These are phyloP conservation scores for Sugiyamaella novakii DNA, from an alignment of 1,139 yeast species.

Conservation along the genomic window DNA sequence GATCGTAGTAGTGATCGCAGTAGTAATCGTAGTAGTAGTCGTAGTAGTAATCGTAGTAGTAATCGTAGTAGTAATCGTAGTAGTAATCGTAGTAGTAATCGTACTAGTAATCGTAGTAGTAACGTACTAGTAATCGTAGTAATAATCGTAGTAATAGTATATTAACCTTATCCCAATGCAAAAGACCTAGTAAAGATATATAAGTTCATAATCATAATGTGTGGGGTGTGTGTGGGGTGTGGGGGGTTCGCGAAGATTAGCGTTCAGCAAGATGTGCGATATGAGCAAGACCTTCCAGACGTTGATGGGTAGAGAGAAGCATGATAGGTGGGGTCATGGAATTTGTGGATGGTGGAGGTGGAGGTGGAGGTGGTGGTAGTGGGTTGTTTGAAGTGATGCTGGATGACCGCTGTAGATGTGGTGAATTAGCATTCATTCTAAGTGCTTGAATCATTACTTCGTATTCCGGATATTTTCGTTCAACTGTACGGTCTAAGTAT, in stretches of 20 bases:
- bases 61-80: background rate
- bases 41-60: background rate
- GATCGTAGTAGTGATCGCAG: background rate
- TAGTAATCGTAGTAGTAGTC: background rate
- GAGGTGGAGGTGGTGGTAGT: slow-evolving; percentile 4
- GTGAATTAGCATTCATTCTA: background rate
- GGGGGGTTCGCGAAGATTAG: background rate
- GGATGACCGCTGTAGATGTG: background rate
- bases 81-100: background rate
- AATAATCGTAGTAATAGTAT: background rate
- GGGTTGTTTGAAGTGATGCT: background rate
- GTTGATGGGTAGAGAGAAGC: slow-evolving; percentile 17
- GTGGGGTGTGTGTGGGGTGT: too few relatives aligned
- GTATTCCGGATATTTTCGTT: slow-evolving; percentile 30
- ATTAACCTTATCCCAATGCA: background rate
- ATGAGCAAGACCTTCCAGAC: slow-evolving; percentile 33
- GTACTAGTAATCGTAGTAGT: background rate
- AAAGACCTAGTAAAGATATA: too few relatives aligned
- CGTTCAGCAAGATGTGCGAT: slow-evolving; percentile 27
- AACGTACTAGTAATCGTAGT: background rate
- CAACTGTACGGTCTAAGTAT: slow-evolving; percentile 27
- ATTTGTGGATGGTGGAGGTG: background rate
- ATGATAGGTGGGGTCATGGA: slow-evolving; percentile 10
- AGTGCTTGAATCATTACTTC: slow-evolving; percentile 22
- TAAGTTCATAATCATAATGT: too few relatives aligned